Conservation (phyloP, 2,329 filamentous ascomycete genomes). For the Paraconiothyrium sp. region DNA sequence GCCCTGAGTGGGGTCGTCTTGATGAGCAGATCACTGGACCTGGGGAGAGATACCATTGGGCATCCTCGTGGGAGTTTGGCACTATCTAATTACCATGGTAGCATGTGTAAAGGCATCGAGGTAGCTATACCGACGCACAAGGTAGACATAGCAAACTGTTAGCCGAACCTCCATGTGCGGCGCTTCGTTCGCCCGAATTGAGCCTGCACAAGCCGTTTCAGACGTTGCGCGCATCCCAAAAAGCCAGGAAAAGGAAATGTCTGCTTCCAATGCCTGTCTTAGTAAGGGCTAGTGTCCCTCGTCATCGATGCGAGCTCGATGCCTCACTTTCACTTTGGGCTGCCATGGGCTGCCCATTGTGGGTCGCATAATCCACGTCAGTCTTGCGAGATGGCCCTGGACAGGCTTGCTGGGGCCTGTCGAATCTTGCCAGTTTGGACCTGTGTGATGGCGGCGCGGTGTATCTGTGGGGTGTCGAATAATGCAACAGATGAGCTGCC, state of each 20-base stretch:
- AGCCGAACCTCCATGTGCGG: not conserved
- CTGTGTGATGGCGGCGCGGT: not conserved
- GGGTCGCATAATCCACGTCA: slow-evolving; percentile 12
- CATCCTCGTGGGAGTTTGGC: slow-evolving; percentile 45
- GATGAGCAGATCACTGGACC: slow-evolving; percentile 43
- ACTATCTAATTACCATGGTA: slow-evolving; percentile 25
- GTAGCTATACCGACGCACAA: slow-evolving; percentile 9
- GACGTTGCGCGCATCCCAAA: not conserved
- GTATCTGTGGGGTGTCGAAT: slow-evolving; percentile 4
- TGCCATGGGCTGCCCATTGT: not conserved
- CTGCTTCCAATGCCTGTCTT: slow-evolving; percentile 1
- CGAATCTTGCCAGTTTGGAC: not conserved
- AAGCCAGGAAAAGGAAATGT: not conserved
- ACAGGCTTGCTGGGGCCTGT: slow-evolving; percentile 6
- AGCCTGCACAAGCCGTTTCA: not conserved
- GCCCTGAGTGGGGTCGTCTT: slow-evolving; percentile 46
- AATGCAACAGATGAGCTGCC: not conserved
- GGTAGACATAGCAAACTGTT: not conserved
- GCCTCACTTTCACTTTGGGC: slow-evolving; percentile 14
- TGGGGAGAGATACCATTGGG: slow-evolving; percentile 46
- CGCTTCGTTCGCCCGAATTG: not conserved
- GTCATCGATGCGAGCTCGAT: slow-evolving; percentile 12
- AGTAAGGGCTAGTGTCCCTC: slow-evolving; percentile 12
- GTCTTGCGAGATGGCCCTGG: not conserved
- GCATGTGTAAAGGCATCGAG: slow-evolving; percentile 5